Base-by-base conservation (phyloP, 2,329 filamentous ascomycete species). In the Teratosphaeria pseudoeucalypti region DNA sequence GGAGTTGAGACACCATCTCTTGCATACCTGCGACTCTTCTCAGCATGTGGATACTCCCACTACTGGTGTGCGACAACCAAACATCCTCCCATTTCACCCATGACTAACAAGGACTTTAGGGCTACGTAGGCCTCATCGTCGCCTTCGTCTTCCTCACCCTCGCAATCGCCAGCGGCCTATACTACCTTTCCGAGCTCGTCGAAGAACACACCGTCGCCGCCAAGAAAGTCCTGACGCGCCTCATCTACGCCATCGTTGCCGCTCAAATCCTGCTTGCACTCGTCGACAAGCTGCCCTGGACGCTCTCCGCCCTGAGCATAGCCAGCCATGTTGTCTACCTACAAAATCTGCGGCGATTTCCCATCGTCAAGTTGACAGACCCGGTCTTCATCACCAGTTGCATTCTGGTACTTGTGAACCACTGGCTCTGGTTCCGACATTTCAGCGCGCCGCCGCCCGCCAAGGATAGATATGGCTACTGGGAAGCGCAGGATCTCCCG, bases 181-280 rank as follows among this genome's bases (percentile, higher is more conserved):
- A 99, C 78, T 99, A 99, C 74, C 87, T 99, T 58, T 96, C 92
- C 27, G 94, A 99, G 75, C 85, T 97, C 14, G 94, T 99, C 62
- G 94, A 99, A 77, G 94, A 99, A 75, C 92, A 99, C 72, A 96
- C 92, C 3, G 92, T 97, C 11, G 76, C 95, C 63, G 89, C 92
- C 12, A 95, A 95, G 73, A 89, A 87, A 60, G 79, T 96, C n/a
- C 81, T 99, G 57, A 88, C 83, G 37, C 86, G 85, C 52, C 80
- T 97, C 59, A 96, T 97, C 69, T 96, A 96, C 77, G 78, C 77
- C 63, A 85, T 96, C 64, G 87, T 96, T 62, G 82, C 69, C 34
- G 72, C 91, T 6, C 92, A 96, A 73, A 62, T 85, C 10, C 76
- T 92, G 3, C 85, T 97, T 10, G 86, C 85, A 70, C 63, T 94